These are phyloP conservation scores for Chrysosphaeria jannelii DNA, from an alignment of 2,329 filamentous ascomycete species.

Conservation along the genomic window DNA sequence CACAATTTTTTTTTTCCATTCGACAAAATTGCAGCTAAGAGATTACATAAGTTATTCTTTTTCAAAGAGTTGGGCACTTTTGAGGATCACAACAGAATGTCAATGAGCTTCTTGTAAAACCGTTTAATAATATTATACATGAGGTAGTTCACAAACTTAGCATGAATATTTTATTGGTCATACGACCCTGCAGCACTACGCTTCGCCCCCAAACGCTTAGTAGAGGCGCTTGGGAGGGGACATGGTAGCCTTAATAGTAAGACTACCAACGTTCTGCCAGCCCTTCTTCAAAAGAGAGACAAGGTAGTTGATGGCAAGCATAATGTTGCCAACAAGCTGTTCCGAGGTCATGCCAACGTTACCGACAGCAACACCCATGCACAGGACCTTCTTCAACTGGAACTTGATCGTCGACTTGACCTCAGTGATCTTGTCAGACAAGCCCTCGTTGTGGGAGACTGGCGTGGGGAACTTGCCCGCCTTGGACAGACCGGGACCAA, in stretches of 20 bases:
- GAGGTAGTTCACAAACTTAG: too few species aligned
- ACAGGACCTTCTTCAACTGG: constrained; percentile 99
- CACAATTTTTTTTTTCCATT: too few species aligned
- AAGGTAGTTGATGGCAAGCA: constrained; percentile 99
- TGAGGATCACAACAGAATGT: too few species aligned
- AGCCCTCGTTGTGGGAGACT: constrained; percentile 87
- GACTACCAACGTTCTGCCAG: constrained; percentile 99
- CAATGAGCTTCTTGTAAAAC: too few species aligned
- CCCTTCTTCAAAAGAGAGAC: constrained; percentile 99
- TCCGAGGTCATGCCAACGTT: constrained; percentile 95
- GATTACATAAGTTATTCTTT: too few species aligned
- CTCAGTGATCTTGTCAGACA: constrained; percentile 85
- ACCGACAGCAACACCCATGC: constrained; percentile 97
- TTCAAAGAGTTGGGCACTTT: too few species aligned
- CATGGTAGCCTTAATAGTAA: constrained; percentile 99
- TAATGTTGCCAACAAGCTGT: constrained; percentile 93
- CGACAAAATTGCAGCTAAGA: too few species aligned
- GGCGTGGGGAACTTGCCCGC: constrained; percentile 99
- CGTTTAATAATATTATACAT: too few species aligned
- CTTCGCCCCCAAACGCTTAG: too few species aligned
- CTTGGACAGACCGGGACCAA: constrained; percentile 96
- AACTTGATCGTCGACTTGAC: constrained; percentile 99
- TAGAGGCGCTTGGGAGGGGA: constrained; percentile 94
- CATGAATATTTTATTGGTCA: too few species aligned
- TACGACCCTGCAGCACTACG: too few species aligned